Conservation (phyloP, 1,139 yeast genomes). For the Trichomonascaceae sp. region DNA sequence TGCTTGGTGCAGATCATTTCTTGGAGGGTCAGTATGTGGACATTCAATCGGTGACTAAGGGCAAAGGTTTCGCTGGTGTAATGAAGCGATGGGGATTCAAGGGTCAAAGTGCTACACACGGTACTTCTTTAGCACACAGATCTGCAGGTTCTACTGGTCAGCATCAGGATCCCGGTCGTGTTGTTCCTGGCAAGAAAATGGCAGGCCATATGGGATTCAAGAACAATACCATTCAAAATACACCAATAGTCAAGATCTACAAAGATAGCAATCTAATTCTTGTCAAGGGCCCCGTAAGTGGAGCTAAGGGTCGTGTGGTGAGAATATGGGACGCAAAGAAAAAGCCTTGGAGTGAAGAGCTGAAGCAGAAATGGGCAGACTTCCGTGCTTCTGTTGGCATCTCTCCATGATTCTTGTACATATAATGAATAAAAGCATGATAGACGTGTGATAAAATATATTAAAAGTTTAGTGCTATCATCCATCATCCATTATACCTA, state of each 20-base stretch:
- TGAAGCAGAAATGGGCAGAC: conserved; percentile 7
- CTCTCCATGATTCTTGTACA: neutral
- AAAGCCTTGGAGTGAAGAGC: conserved; percentile 19
- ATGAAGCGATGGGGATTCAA: conserved; percentile 93
- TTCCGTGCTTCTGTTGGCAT: neutral
- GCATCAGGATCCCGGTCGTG: conserved; percentile 93
- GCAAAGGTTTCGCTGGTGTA: conserved; percentile 98
- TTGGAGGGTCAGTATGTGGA: conserved; percentile 80
- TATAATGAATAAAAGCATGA: neutral
- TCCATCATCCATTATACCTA: too few species aligned
- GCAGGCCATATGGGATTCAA: conserved; percentile 94
- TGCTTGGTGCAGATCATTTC: conserved; percentile 77
- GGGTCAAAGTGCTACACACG: conserved; percentile 92
- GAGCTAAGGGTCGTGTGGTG: conserved; percentile 73
- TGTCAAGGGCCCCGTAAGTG: conserved; percentile 88
- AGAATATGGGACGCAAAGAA: conserved; percentile 73
- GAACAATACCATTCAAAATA: conserved; percentile 67
- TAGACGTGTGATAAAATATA: too few species aligned
- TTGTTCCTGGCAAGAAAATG: conserved; percentile 95
- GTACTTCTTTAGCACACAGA: conserved; percentile 91
- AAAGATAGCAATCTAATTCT: conserved; percentile 75
- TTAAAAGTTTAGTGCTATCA: too few species aligned
- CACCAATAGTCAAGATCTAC: conserved; percentile 71
- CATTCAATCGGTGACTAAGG: conserved; percentile 71
- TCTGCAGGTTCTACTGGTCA: conserved; percentile 97